Conservation (phyloP, 2,329 filamentous ascomycete species). For the Polychaeton citri region DNA sequence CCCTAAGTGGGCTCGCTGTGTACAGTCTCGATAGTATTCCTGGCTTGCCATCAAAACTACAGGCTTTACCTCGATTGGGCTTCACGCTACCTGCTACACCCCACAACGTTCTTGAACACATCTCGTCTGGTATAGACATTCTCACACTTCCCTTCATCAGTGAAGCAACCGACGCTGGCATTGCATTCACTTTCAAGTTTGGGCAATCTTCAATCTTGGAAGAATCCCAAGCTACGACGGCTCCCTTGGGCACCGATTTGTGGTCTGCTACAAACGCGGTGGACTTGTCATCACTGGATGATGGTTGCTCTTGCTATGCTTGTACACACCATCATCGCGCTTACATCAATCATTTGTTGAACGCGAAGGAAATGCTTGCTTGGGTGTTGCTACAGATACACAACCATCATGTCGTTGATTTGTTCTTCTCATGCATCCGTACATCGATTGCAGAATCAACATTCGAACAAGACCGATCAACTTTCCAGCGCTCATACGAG, state of each 20-base stretch:
- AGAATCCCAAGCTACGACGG: constrained; percentile 9
- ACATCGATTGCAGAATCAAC: constrained; percentile 44
- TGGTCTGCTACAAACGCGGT: constrained; percentile 51
- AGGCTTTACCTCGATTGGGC: constrained; percentile 57
- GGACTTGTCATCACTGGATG: constrained; percentile 48
- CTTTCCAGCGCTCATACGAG: constrained; percentile 58
- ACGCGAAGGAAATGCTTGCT: constrained; percentile 89
- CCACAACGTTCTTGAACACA: constrained; percentile 61
- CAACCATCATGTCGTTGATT: constrained; percentile 60
- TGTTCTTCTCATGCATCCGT: constrained; percentile 63
- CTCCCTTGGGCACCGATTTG: constrained; percentile 62
- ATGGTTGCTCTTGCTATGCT: constrained; percentile 64
- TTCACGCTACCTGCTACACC: constrained; percentile 58
- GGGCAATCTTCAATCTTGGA: constrained; percentile 26
- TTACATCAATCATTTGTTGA: constrained; percentile 75
- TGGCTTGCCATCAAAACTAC: constrained; percentile 50
- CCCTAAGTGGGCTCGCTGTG: constrained; percentile 58
- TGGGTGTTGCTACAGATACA: constrained; percentile 90
- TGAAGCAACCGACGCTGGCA: constrained; percentile 64
- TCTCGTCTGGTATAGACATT: constrained; percentile 66
- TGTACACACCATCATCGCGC: constrained; percentile 76
- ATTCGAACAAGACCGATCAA: constrained; percentile 40
- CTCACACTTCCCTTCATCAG: constrained; percentile 66
- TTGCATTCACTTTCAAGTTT: constrained; percentile 71
- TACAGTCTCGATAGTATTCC: constrained; percentile 60